A percentile compares a stretch with the other conserved stretches of the same genome.
These are phyloP conservation scores for Leptographium galeiforme DNA, from an alignment of 2,329 filamentous ascomycete genomes.

Conservation along the genomic window DNA sequence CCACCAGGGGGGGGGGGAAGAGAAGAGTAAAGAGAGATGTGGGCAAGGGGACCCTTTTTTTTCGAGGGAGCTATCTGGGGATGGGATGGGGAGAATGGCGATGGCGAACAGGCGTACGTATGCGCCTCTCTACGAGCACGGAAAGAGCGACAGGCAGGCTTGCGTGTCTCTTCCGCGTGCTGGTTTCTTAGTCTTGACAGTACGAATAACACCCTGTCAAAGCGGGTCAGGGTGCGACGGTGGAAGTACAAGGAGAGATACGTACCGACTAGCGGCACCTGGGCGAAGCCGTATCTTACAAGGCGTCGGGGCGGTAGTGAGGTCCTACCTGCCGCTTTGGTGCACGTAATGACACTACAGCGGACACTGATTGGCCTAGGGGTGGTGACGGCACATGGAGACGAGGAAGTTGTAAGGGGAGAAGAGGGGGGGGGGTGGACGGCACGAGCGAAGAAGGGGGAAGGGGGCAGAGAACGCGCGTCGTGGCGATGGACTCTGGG, in stretches of 20 bases:
- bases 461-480: slow-evolving; percentile 12
- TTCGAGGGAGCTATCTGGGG: not conserved
- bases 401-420: not conserved
- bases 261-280: not conserved
- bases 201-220: not conserved
- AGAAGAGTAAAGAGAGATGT: not conserved
- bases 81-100: slow-evolving; percentile 1
- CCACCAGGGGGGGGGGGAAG: not conserved
- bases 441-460: not conserved
- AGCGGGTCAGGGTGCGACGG: not conserved
- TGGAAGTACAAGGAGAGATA: not conserved
- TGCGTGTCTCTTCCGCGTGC: slow-evolving; percentile 7
- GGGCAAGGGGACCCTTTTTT: not conserved
- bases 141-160: slow-evolving; percentile 11
- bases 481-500: slow-evolving; percentile 4
- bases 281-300: not conserved
- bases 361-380: slow-evolving; percentile 1
- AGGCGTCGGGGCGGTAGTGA: not conserved
- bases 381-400: not conserved
- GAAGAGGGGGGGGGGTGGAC: not conserved
- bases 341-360: slow-evolving; percentile 4
- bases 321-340: not conserved
- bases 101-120: slow-evolving; percentile 13
- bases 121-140: slow-evolving; percentile 8
- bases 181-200: not conserved